Evolutionary conservation across 2,329 filamentous ascomycete species (phyloP), one percentile per base, ranked within the genome.

Genomic region (Leptodontidium sp.): DNA sequence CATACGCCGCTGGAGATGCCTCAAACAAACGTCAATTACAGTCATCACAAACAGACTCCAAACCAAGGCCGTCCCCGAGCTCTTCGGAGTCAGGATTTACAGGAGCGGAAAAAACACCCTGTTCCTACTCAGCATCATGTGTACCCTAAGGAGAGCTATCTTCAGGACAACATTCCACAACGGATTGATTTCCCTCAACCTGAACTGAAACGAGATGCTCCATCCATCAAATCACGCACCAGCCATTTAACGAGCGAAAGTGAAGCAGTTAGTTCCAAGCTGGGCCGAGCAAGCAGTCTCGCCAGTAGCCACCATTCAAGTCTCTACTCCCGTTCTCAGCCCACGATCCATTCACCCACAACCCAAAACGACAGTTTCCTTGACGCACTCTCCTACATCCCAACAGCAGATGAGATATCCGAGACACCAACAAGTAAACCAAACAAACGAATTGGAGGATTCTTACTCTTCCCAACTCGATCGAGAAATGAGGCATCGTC

Each of bases 381-480:
- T 15, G 47, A 53, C 5, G 45, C 26, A 4, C 24, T 35, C 24
- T 43, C 24, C 6, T 21, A 64, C 40, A 15, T 45, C 26, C 35
- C 32, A n/a, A 45, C 21, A 38, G 32, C 15, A 43, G 45, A 26
- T 15, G 61, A 38, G 29, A 52, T 29, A 4, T 53, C 29, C 55
- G 61, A 63, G 9, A 15, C 35, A 26, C 14, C 61, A 38, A 15
- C 62, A 26, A 12, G 52, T 32, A 72, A 71, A 62, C 62, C 68
- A 35, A 35, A 35, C 9, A 72, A 73, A 43, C 57, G 68, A 5
- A 50, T 57, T 2, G 45, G 47, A 2, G 68, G 69, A 0, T 70
- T 73, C 24, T 71, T 70, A 21, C 68, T 73, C 2, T 73, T 73
- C 45, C 70, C 70, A 17, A 26, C 61, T 12, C 47, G 61, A 24